Base-by-base conservation (phyloP, 257 asterid genomes). In the Capsicum rhomboideum region DNA sequence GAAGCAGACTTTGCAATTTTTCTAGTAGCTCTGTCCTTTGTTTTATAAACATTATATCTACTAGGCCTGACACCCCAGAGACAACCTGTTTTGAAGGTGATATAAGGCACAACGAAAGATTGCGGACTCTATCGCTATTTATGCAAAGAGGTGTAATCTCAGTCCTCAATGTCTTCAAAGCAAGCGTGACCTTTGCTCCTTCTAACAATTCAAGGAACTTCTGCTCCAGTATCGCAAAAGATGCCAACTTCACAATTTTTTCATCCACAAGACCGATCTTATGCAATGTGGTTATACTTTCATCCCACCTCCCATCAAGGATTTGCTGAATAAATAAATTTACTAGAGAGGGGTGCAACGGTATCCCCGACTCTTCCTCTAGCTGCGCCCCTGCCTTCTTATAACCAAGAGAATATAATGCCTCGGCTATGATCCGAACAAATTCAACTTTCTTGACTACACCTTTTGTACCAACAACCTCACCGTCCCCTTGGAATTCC, bases 301-400 rank as follows among this genome's bases (percentile, higher is more conserved):
- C 95, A 84, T 91, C 94, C 97, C 98, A 94, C 85, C 90, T 88
- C 55, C 98, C 98, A 78, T 91, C 94, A 85, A 86, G 95, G 87
- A 93, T 91, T 82, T 90, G 95, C 89, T 84, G 92, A 92, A 89
- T 93, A 85, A 94, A 91, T 68, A 87, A 86, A 77, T 88, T 92
- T 84, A 92, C 93, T 2, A 59, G 83, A 56, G 95, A 74, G 58
- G 98, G 88, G 79, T 89, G 97, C 82, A 93, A 88, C 2, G 86
- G 88, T 82, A 93, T 91, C 82, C 94, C 97, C 0, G 98, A 93
- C 83, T 94, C 98, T 88, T 91, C 94, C 93, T 93, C 94, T 74
- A 93, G 90, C 80, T 83, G 86, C 18, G 90, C 91, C 85, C 94
- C 97, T 0, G 94, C 84, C 88, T 90, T 91, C 71, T 91, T 86